These are phyloP conservation scores for Eucalyptus marginata DNA, from an alignment of 345 rosid species.

Conservation along the genomic window DNA sequence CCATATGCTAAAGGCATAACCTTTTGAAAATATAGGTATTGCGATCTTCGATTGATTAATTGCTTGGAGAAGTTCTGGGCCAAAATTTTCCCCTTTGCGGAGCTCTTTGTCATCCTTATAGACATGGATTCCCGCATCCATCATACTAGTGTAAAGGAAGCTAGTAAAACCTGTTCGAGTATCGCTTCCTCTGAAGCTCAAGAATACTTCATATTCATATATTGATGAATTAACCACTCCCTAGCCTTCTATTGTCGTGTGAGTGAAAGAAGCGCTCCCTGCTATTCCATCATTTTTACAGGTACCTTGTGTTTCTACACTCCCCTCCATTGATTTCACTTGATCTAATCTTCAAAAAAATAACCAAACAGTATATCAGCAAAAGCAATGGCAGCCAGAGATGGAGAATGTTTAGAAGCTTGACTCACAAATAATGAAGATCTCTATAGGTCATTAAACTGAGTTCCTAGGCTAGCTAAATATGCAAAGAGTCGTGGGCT, in stretches of 20 bases:
- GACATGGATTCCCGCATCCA: no score
- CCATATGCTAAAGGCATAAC: no score
- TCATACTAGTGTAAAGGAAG: no score
- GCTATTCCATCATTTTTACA: no score
- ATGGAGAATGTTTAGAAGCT: background rate
- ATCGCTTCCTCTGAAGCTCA: background rate
- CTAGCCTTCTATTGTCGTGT: fast-evolving
- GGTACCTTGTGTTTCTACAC: fast-evolving
- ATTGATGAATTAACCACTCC: background rate
- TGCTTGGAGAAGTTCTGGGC: no score
- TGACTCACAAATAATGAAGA: background rate
- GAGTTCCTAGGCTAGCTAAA: fast-evolving
- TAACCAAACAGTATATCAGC: background rate
- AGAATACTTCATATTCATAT: background rate
- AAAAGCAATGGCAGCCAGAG: background rate
- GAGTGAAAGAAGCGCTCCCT: background rate
- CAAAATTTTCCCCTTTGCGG: fast-evolving
- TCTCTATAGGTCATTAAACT: background rate
- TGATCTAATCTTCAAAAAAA: background rate
- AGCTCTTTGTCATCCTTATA: no score
- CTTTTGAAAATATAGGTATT: no score
- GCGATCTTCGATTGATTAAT: no score
- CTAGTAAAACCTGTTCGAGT: background rate
- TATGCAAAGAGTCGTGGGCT: background rate
- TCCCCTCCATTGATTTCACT: background rate